phyloP scores from a whole-genome alignment of 1,284 basidiomycete genomes.

The Sutorius eximius region DNA sequence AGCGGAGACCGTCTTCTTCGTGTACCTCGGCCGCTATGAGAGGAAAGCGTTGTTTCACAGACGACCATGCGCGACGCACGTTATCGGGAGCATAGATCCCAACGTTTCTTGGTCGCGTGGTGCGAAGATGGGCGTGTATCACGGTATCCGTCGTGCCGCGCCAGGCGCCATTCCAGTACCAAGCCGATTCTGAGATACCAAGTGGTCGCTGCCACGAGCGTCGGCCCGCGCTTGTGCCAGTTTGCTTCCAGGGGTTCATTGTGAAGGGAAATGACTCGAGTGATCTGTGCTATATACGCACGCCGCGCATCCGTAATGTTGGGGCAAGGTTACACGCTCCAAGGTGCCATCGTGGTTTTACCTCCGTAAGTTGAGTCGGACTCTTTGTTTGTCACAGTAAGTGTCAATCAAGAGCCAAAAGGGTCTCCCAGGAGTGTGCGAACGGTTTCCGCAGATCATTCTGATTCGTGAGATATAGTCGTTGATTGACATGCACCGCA shows the following conservation, averaged over 20 bases:
- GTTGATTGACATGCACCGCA: not conserved
- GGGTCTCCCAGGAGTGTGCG: not conserved
- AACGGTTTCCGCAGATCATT: not conserved
- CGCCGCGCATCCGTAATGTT: not conserved
- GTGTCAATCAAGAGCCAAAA: not conserved
- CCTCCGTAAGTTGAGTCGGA: not conserved
- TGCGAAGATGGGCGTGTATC: conserved; percentile 17
- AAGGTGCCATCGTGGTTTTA: not conserved
- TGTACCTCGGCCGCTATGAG: conserved; percentile 16
- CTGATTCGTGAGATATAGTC: not conserved
- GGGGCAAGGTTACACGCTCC: not conserved
- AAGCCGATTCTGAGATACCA: conserved; percentile 9
- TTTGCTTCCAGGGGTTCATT: conserved; percentile 7
- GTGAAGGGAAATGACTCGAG: not conserved
- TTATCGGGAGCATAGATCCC: conserved; percentile 9
- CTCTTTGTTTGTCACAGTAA: not conserved
- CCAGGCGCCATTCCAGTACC: conserved; percentile 10
- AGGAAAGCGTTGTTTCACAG: conserved; percentile 18
- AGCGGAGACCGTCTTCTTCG: conserved; percentile 11
- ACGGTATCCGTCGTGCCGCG: conserved; percentile 13
- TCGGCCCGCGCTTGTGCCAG: not conserved
- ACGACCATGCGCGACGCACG: conserved; percentile 17
- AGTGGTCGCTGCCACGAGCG: conserved; percentile 10
- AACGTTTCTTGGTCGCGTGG: not conserved
- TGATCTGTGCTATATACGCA: not conserved